phyloP scores from a whole-genome alignment of 805 yeast genomes.

The Wickerhamomyces tratensis region DNA sequence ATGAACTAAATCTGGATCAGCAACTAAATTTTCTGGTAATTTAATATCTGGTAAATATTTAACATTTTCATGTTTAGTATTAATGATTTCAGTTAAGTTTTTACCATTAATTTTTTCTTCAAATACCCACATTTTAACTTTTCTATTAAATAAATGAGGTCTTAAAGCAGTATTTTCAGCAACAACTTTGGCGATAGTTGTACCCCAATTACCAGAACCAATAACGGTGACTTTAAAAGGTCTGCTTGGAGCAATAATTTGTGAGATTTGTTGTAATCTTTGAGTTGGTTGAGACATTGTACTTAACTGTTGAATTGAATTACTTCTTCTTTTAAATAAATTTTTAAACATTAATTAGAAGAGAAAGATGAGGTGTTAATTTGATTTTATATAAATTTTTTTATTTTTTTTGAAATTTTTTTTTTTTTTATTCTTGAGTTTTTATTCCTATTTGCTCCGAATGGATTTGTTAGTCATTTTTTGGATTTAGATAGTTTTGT shows the following conservation, averaged over 20 bases:
- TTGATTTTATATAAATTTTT: too few species aligned
- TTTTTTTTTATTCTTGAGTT: too few species aligned
- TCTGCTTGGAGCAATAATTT: conserved; percentile 26
- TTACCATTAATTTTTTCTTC: conserved; percentile 75
- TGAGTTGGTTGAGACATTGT: conserved; percentile 86
- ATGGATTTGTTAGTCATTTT: too few species aligned
- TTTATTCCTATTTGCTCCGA: too few species aligned
- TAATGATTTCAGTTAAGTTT: conserved; percentile 77
- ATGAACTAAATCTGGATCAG: conserved; percentile 74
- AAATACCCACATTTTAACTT: conserved; percentile 95
- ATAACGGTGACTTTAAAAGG: conserved; percentile 62
- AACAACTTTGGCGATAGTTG: conserved; percentile 91
- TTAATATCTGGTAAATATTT: conserved; percentile 85
- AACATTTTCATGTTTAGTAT: conserved; percentile 86
- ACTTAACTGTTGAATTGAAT: neutral
- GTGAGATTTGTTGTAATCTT: conserved; percentile 75
- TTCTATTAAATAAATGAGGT: conserved; percentile 58
- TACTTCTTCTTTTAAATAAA: neutral
- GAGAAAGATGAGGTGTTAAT: too few species aligned
- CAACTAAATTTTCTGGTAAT: conserved; percentile 79
- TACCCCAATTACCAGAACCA: conserved; percentile 98
- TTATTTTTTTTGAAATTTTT: too few species aligned
- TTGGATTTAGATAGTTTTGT: too few species aligned
- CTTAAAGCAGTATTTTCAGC: conserved; percentile 78
- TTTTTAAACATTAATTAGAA: too few species aligned